Conservation (phyloP, 2,329 filamentous ascomycete species). For the Acephala macrosclerotiorum region DNA sequence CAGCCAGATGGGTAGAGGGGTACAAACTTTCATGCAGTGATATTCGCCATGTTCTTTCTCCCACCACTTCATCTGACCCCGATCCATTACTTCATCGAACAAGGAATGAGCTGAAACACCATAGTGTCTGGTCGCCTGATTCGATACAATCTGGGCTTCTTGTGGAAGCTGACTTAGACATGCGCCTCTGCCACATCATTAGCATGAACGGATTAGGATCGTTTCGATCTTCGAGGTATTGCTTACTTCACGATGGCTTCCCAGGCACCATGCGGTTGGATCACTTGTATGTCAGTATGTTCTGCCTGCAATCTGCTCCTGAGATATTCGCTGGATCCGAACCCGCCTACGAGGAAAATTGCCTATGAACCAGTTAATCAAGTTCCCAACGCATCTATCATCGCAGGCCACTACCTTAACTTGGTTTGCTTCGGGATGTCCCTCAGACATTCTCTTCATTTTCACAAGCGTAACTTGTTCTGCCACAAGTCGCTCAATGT, state of each 20-base stretch:
- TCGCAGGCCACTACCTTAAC: constrained; percentile 47
- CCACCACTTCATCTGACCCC: constrained; percentile 9
- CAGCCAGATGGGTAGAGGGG: too few species aligned
- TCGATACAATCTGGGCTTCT: not conserved
- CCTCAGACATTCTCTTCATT: constrained; percentile 41
- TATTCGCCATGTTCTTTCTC: constrained; percentile 7
- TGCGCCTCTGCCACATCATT: too few species aligned
- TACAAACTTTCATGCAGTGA: not conserved
- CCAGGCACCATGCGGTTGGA: constrained; percentile 35
- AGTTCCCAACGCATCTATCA: not conserved
- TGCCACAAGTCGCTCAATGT: constrained; percentile 50
- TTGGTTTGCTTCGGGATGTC: constrained; percentile 51
- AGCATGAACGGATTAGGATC: too few species aligned
- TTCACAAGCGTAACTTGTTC: constrained; percentile 50
- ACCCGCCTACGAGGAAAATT: constrained; percentile 38
- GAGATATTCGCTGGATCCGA: constrained; percentile 35
- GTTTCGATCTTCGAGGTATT: not conserved
- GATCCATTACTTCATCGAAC: constrained; percentile 23
- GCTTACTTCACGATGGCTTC: constrained; percentile 36
- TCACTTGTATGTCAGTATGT: constrained; percentile 40
- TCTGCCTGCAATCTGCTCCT: constrained; percentile 49
- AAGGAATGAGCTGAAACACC: not conserved
- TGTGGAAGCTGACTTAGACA: constrained; percentile 29
- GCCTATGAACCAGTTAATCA: constrained; percentile 39
- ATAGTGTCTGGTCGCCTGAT: not conserved